Base-by-base conservation (phyloP, 108 stramenopile genomes). In the Nitzschia palea region DNA sequence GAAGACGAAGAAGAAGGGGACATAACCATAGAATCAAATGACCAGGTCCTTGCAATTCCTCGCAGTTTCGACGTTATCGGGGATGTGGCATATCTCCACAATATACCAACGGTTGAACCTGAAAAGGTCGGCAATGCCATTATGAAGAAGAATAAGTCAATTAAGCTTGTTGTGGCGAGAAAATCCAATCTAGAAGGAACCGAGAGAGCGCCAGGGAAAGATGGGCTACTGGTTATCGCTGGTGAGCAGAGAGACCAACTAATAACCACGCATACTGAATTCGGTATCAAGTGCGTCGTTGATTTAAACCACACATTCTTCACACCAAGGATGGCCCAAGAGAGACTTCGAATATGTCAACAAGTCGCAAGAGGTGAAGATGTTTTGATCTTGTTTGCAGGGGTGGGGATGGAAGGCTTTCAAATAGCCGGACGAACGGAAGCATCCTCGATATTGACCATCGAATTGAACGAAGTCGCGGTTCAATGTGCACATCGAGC, bases 401-500 rank as follows among this genome's bases (percentile, higher is more conserved):
- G 94, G 35, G 89, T 92, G 0, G 91, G 86, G 4, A 86, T 92
- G 87, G 94, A 95, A 27, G 94, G 89, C 4, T 47, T 95, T 47
- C 86, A 88, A 45, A 84, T 95, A 63, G 91, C 83, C 5, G 86
- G 86, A 8, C 48, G 88, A 29, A 95, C 89, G 9, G 91, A 90
- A 67, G 86, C 89, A 14, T 70, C 36, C 2, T 71, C 76, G 47
- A 81, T 95, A 44, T 62, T 84, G 31, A 71, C 83, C 3, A 68
- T 95, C 25, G 94, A 95, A 59, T 51, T 80, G 53, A 95, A 93
- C 78, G 64, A 76, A n/a, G 71, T 84, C 15, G 94, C 90, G 3
- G 79, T 78, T 5, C 53, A 79, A 64, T 95, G 93, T 65, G 66
- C 83, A 8, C 64, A 67, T 43, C 58, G 86, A 44, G 86, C 77